phyloP scores from a whole-genome alignment of 129 eudicot genomes.

The Escallonia rubra region DNA sequence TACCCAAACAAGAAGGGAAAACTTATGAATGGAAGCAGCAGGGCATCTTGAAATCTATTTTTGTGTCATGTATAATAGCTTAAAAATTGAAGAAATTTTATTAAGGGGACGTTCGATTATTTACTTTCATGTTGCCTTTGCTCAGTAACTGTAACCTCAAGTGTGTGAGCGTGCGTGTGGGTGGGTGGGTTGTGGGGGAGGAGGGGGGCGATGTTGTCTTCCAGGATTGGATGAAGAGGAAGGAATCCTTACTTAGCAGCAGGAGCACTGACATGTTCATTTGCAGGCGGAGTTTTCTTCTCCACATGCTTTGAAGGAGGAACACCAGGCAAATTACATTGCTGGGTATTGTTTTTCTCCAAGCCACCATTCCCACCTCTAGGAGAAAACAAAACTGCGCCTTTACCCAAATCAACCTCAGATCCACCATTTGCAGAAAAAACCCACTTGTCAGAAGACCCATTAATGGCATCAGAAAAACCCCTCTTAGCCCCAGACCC shows the following conservation, averaged over 20 bases:
- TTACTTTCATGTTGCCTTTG: no score
- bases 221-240: neutral
- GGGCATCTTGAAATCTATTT: no score
- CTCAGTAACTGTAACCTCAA: no score
- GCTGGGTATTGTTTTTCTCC: slow-evolving; percentile 19
- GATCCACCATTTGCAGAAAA: slow-evolving; percentile 43
- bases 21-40: no score
- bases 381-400: slow-evolving; percentile 35
- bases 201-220: no score
- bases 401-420: slow-evolving; percentile 42
- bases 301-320: slow-evolving; percentile 32
- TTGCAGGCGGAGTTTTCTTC: slow-evolving; percentile 32
- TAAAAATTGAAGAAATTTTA: no score
- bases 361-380: slow-evolving; percentile 27
- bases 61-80: no score
- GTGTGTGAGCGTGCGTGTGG: no score
- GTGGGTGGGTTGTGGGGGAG: no score
- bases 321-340: slow-evolving; percentile 15
- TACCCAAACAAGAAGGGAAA: no score
- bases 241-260: slow-evolving; percentile 61
- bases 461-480: slow-evolving; percentile 64
- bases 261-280: slow-evolving; percentile 40
- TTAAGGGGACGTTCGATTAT: no score
- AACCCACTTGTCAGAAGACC: slow-evolving; percentile 56
- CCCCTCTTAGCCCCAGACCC: slow-evolving; percentile 75